Evolutionary conservation across 2,329 filamentous ascomycete genomes (phyloP).

Genomic region (Dichotomopilus funicola): DNA sequence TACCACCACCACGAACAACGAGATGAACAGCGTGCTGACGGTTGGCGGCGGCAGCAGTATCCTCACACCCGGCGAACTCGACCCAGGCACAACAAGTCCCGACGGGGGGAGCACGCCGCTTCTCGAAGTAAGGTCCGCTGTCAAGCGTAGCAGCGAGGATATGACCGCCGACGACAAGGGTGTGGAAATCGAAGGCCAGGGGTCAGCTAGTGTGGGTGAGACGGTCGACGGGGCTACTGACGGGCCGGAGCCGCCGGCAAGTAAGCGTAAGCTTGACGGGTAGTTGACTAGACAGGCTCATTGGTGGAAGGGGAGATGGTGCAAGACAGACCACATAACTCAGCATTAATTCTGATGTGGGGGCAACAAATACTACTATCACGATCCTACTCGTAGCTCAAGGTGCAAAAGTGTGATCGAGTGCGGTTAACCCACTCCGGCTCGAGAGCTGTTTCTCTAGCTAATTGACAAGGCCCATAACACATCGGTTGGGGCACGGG

Average conservation of each 20-base stretch:
- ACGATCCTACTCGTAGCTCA: too few relatives aligned
- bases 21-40: slow-evolving; percentile 20
- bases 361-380: background rate
- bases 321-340: too few relatives aligned
- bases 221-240: slow-evolving; percentile 28
- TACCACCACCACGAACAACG: slow-evolving; percentile 2
- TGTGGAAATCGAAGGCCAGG: slow-evolving; percentile 20
- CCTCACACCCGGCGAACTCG: background rate
- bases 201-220: slow-evolving; percentile 50
- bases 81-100: slow-evolving; percentile 11
- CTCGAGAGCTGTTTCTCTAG: background rate
- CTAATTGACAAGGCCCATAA: background rate
- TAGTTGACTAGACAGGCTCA: too few relatives aligned
- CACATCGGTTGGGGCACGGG: background rate
- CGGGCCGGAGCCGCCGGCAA: slow-evolving; percentile 41
- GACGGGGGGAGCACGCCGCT: slow-evolving; percentile 29
- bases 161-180: slow-evolving; percentile 20
- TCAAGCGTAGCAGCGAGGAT: slow-evolving; percentile 30
- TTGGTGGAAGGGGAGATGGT: too few relatives aligned
- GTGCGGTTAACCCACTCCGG: background rate
- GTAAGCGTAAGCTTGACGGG: slow-evolving; percentile 39
- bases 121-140: slow-evolving; percentile 31
- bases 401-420: background rate
- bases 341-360: background rate
- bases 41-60: slow-evolving; percentile 17